phyloP scores from a whole-genome alignment of 2,329 filamentous ascomycete genomes.

The Paramyrothecium roridum region DNA sequence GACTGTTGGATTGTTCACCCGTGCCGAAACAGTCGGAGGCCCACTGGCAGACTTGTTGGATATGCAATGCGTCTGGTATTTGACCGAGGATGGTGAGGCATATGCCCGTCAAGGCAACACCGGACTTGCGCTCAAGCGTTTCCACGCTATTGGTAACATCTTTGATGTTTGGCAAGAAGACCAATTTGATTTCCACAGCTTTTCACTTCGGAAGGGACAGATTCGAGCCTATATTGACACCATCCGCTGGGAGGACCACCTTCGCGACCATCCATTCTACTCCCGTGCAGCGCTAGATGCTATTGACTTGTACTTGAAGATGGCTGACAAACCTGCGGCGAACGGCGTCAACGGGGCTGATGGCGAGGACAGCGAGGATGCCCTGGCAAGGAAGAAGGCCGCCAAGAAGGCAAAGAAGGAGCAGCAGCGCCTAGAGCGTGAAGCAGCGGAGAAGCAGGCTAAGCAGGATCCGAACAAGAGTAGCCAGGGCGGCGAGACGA shows the following conservation, averaged over 20 bases:
- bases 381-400: conserved; percentile 77
- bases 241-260: conserved; percentile 90
- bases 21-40: conserved; percentile 83
- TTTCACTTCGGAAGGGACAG: conserved; percentile 95
- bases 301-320: conserved; percentile 72
- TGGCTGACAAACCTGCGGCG: conserved; percentile 70
- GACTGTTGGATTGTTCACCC: conserved; percentile 91
- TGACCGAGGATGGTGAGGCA: conserved; percentile 92
- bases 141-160: conserved; percentile 83
- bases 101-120: conserved; percentile 79
- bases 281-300: conserved; percentile 79
- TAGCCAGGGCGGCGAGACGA: conserved; percentile 61
- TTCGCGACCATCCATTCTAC: conserved; percentile 93
- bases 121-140: conserved; percentile 86
- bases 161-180: conserved; percentile 98
- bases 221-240: conserved; percentile 94
- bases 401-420: conserved; percentile 89
- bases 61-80: conserved; percentile 98
- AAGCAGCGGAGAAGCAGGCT: conserved; percentile 73
- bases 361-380: conserved; percentile 49
- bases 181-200: conserved; percentile 98
- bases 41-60: conserved; percentile 88
- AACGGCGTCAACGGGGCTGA: conserved; percentile 60
- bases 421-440: conserved; percentile 60
- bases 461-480: conserved; percentile 83